Percentiles rank a stretch among this genome's conserved stretches.
Evolutionary conservation across 2,329 filamentous ascomycete genomes (phyloP).

Genomic region (Claviceps monticola): DNA sequence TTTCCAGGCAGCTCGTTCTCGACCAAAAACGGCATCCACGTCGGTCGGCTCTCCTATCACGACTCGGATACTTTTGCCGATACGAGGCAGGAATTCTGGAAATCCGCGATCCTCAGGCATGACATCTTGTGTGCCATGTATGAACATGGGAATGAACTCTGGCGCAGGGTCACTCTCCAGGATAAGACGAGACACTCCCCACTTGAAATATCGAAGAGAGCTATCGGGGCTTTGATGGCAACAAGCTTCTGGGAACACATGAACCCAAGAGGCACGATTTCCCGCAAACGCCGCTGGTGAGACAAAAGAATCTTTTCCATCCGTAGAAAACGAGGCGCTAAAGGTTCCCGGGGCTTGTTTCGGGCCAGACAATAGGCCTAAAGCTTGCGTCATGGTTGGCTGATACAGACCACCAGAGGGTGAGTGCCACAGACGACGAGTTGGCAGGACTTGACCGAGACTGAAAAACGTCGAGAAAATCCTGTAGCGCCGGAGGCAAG

Average conservation of each 20-base stretch:
- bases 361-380: constrained; percentile 60
- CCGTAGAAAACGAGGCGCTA: constrained; percentile 46
- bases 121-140: constrained; percentile 75
- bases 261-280: constrained; percentile 71
- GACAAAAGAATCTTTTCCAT: constrained; percentile 48
- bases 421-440: constrained; percentile 69
- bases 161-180: constrained; percentile 80
- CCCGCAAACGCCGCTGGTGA: constrained; percentile 58
- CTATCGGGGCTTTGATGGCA: constrained; percentile 74
- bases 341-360: constrained; percentile 34
- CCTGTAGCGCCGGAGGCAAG: constrained; percentile 26
- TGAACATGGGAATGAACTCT: constrained; percentile 84
- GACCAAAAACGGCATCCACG: constrained; percentile 60
- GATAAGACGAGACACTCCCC: constrained; percentile 84
- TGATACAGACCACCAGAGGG: constrained; percentile 76
- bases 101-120: constrained; percentile 76
- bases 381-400: constrained; percentile 72
- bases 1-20: constrained; percentile 62
- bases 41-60: constrained; percentile 71
- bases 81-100: constrained; percentile 67
- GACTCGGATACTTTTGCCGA: constrained; percentile 55
- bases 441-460: constrained; percentile 79
- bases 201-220: constrained; percentile 93
- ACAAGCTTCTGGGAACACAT: constrained; percentile 91
- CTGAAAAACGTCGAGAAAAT: constrained; percentile 67